Conservation (phyloP, 2,329 filamentous ascomycete genomes). For the Keithomyces neogunnii region DNA sequence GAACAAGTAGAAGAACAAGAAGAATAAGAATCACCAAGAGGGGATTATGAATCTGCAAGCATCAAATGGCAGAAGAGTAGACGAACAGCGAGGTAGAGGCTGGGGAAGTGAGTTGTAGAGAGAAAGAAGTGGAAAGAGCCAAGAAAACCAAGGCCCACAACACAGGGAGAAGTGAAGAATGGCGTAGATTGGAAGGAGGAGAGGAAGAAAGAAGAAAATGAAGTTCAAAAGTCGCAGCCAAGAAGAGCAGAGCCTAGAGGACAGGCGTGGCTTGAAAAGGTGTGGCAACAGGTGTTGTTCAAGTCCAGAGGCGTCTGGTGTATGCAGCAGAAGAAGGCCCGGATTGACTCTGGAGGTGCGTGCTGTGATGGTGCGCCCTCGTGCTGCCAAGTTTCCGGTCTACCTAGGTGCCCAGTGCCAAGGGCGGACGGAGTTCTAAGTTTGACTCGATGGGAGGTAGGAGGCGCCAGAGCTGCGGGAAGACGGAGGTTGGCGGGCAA, state of each 20-base stretch:
- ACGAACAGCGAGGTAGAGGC: neutral
- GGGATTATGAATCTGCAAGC: no score
- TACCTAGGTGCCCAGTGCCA: neutral
- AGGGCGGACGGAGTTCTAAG: neutral
- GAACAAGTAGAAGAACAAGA: no score
- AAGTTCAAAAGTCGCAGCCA: neutral
- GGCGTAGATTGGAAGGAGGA: neutral
- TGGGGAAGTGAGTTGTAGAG: neutral
- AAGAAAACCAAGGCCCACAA: neutral
- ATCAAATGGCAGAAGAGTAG: no score
- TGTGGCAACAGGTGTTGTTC: neutral
- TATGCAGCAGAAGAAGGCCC: neutral
- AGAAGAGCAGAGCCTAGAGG: neutral
- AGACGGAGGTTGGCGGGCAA: slow-evolving; percentile 2
- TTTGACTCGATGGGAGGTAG: neutral
- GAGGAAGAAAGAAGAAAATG: neutral
- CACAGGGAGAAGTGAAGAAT: neutral
- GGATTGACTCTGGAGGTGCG: slow-evolving; percentile 6
- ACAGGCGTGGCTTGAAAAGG: neutral
- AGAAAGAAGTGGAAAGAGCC: neutral
- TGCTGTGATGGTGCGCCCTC: slow-evolving; percentile 5
- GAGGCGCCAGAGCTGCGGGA: slow-evolving; percentile 1
- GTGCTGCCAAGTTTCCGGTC: slow-evolving; percentile 1
- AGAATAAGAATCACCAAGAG: no score
- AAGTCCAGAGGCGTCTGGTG: neutral